Conservation (phyloP, 495 filamentous ascomycete genomes). For the Pseudomonodictys pantanalensis region DNA sequence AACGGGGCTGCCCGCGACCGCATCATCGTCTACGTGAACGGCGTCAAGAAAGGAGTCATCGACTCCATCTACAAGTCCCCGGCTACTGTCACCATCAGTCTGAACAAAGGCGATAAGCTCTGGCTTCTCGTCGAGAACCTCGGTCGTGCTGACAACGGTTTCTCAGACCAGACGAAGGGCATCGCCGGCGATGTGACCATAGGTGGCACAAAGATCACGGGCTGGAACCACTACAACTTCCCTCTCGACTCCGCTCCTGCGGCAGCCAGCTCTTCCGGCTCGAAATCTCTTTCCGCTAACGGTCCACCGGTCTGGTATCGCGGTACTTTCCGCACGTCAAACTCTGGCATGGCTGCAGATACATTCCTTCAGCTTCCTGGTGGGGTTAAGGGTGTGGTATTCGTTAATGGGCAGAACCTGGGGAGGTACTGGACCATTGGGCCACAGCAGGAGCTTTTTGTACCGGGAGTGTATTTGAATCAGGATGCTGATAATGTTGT, state of each 20-base stretch:
- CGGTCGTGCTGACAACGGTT: slow-evolving; percentile 44
- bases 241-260: slow-evolving; percentile 35
- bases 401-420: slow-evolving; percentile 49
- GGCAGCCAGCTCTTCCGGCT: background rate
- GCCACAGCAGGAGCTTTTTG: slow-evolving; percentile 50
- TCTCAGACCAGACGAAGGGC: slow-evolving; percentile 38
- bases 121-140: slow-evolving; percentile 49
- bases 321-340: slow-evolving; percentile 37
- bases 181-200: slow-evolving; percentile 48
- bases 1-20: slow-evolving; percentile 46
- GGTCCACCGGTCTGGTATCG: slow-evolving; percentile 45
- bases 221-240: slow-evolving; percentile 46
- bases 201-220: slow-evolving; percentile 32
- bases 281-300: background rate
- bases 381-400: slow-evolving; percentile 48
- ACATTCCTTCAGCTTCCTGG: slow-evolving; percentile 46
- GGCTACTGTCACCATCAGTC: slow-evolving; percentile 34
- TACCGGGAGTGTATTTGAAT: slow-evolving; percentile 41
- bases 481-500: slow-evolving; percentile 40
- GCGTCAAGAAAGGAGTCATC: slow-evolving; percentile 42
- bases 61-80: slow-evolving; percentile 46
- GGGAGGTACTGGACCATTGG: slow-evolving; percentile 50
- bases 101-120: slow-evolving; percentile 43
- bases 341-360: slow-evolving; percentile 19
- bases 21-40: slow-evolving; percentile 49